phyloP scores from a whole-genome alignment of 1,284 basidiomycete genomes.

The Malassezia caprae region DNA sequence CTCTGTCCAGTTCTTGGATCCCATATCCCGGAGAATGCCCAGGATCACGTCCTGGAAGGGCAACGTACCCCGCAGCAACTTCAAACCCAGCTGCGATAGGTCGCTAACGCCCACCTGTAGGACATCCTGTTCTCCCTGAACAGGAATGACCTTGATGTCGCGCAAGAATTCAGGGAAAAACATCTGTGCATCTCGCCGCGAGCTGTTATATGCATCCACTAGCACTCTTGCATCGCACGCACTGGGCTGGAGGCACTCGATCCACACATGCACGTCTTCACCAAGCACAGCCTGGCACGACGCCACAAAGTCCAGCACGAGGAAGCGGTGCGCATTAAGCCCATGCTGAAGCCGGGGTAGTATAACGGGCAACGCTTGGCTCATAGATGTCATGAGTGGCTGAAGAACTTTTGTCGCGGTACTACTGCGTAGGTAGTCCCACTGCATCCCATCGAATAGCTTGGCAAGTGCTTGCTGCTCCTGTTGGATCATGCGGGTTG shows the following conservation, averaged over 20 bases:
- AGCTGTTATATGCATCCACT: conserved; percentile 18
- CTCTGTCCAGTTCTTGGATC: conserved; percentile 15
- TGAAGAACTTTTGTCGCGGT: conserved; percentile 25
- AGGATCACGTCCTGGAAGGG: conserved; percentile 38
- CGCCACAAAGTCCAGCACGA: conserved; percentile 29
- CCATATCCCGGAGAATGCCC: conserved; percentile 30
- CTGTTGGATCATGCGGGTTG: conserved; percentile 31
- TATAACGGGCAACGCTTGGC: conserved; percentile 22
- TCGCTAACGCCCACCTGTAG: conserved; percentile 40
- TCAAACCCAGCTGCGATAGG: conserved; percentile 35
- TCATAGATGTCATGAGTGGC: conserved; percentile 17
- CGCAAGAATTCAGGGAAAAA: conserved; percentile 43
- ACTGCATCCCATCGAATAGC: conserved; percentile 22
- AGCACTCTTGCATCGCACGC: conserved; percentile 18
- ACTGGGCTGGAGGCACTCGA: neutral
- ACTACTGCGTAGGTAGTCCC: conserved; percentile 20
- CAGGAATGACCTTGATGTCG: conserved; percentile 39
- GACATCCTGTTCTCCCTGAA: conserved; percentile 31
- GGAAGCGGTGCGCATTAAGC: conserved; percentile 31
- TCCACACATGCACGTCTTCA: conserved; percentile 18
- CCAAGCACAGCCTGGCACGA: conserved; percentile 21
- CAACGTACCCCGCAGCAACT: conserved; percentile 28
- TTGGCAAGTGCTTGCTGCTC: conserved; percentile 26
- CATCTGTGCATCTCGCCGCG: conserved; percentile 27
- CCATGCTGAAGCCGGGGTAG: conserved; percentile 26